Conservation (phyloP, 1,284 basidiomycete species). For the Flammula alnicola region DNA sequence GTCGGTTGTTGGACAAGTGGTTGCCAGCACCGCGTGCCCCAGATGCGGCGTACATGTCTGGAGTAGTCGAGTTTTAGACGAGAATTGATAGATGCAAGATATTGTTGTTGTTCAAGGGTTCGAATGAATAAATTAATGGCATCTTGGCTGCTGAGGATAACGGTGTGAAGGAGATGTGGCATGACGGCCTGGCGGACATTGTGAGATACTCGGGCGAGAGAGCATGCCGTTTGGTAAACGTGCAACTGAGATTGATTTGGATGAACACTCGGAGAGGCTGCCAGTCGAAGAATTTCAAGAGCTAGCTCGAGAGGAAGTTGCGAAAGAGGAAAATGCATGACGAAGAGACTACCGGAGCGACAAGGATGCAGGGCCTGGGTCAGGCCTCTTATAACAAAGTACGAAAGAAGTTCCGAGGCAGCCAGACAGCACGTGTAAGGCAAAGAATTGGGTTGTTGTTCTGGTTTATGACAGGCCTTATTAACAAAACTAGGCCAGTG, state of each 20-base stretch:
- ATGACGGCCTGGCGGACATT: slow-evolving; percentile 36
- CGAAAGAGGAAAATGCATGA: slow-evolving; percentile 31
- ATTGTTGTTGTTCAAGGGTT: slow-evolving; percentile 32
- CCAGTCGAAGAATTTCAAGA: slow-evolving; percentile 37
- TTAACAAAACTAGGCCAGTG: too few species aligned
- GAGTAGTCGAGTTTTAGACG: slow-evolving; percentile 37
- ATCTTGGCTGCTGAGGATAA: slow-evolving; percentile 33
- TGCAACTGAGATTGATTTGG: slow-evolving; percentile 1
- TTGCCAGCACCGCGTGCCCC: slow-evolving; percentile 35
- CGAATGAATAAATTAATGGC: slow-evolving; percentile 36
- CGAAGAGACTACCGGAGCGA: too few species aligned
- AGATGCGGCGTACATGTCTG: slow-evolving; percentile 35
- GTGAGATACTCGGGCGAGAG: slow-evolving; percentile 38
- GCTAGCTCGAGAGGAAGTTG: slow-evolving; percentile 39
- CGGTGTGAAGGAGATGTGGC: slow-evolving; percentile 42
- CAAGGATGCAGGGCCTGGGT: too few species aligned
- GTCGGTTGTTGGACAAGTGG: slow-evolving; percentile 26
- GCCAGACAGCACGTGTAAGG: too few species aligned
- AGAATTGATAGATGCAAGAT: slow-evolving; percentile 18
- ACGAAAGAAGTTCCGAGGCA: too few species aligned
- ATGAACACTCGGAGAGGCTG: slow-evolving; percentile 25
- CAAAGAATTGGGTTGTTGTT: too few species aligned
- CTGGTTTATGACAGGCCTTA: too few species aligned
- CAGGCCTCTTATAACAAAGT: too few species aligned
- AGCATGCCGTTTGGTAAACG: slow-evolving; percentile 35